Percentiles rank a stretch among this genome's conserved stretches.
Evolutionary conservation across 2,329 filamentous ascomycete genomes (phyloP).

Genomic region (Colletotrichum siamense): DNA sequence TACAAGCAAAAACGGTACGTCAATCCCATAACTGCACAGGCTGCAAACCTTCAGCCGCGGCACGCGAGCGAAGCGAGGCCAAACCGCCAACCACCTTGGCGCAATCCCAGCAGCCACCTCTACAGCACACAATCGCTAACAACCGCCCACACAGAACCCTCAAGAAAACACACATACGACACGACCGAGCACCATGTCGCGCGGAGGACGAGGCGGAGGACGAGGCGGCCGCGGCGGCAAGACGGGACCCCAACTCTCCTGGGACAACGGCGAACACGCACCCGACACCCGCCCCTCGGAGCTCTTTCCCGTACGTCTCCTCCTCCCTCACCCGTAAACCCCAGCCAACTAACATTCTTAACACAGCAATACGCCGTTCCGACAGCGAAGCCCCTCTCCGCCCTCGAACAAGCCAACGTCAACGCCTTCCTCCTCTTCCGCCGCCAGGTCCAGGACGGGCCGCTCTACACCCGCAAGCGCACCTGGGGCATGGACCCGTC

Average conservation of each 20-base stretch:
- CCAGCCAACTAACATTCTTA: neutral
- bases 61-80: neutral
- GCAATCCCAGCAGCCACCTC: neutral
- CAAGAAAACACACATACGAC: neutral
- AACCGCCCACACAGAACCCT: neutral
- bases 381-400: constrained; percentile 45
- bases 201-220: constrained; percentile 51
- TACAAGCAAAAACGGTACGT: neutral
- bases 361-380: constrained; percentile 56
- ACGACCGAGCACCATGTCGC: constrained; percentile 42
- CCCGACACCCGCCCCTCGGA: constrained; percentile 64
- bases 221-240: constrained; percentile 54
- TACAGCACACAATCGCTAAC: neutral
- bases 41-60: neutral
- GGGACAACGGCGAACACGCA: constrained; percentile 55
- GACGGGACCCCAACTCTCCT: constrained; percentile 54
- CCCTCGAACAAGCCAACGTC: constrained; percentile 52
- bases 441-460: constrained; percentile 59
- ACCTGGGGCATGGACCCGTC: constrained; percentile 37
- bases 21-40: neutral
- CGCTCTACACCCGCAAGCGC: constrained; percentile 61
- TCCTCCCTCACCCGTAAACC: neutral
- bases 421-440: constrained; percentile 61
- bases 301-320: constrained; percentile 57
- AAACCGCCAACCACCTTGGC: neutral